Evolutionary conservation across 2,329 filamentous ascomycete species (phyloP).

Genomic region (Arthrobotrys pseudoclavata): DNA sequence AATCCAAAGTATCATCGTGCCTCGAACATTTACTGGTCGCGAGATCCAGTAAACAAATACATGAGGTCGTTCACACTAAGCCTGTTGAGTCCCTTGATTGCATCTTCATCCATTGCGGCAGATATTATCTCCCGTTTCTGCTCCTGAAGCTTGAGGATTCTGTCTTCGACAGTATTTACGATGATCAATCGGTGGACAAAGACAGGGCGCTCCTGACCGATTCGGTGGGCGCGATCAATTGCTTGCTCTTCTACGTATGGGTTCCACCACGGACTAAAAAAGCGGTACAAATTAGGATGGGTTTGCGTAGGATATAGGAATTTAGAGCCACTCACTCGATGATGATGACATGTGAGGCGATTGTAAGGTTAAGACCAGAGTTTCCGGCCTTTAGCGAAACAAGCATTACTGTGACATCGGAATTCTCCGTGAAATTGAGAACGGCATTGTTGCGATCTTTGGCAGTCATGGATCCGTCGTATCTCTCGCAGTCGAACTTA

Average conservation of each 20-base stretch:
- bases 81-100: slow-evolving; percentile 75
- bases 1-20: not conserved
- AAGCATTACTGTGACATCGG: slow-evolving; percentile 77
- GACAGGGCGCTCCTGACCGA: slow-evolving; percentile 81
- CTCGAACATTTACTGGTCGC: not conserved
- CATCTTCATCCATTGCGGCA: slow-evolving; percentile 82
- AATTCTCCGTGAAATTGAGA: slow-evolving; percentile 75
- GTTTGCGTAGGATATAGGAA: not conserved
- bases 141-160: slow-evolving; percentile 83
- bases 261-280: slow-evolving; percentile 69
- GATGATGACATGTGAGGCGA: slow-evolving; percentile 87
- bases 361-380: slow-evolving; percentile 85
- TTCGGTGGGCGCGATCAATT: slow-evolving; percentile 88
- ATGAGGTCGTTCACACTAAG: slow-evolving; percentile 77
- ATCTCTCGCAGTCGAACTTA: slow-evolving; percentile 72
- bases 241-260: slow-evolving; percentile 93
- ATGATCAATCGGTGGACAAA: slow-evolving; percentile 85
- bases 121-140: slow-evolving; percentile 83
- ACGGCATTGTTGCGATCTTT: slow-evolving; percentile 77
- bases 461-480: slow-evolving; percentile 81
- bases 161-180: slow-evolving; percentile 84
- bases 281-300: slow-evolving; percentile 67
- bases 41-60: slow-evolving; percentile 69
- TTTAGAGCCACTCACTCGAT: slow-evolving; percentile 71
- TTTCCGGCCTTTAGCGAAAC: slow-evolving; percentile 85